Conservation (phyloP, 2,329 filamentous ascomycete genomes). For the Hypoxylon sp. region DNA sequence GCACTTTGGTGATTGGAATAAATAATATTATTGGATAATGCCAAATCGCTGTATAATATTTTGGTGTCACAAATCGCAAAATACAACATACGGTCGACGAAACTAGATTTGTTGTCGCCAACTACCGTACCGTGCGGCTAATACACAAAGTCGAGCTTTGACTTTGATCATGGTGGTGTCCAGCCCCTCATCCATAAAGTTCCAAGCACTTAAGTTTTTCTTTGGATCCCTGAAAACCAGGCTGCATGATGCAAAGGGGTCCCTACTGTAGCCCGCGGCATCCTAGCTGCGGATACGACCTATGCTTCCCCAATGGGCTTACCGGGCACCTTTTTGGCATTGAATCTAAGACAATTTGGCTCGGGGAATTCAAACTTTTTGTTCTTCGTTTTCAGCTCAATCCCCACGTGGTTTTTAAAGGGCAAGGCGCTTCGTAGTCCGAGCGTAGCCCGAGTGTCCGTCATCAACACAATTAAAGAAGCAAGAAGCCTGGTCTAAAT, state of each 20-base stretch:
- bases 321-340: slow-evolving; percentile 12
- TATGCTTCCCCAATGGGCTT: slow-evolving; percentile 6
- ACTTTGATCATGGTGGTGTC: slow-evolving; percentile 4
- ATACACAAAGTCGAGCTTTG: slow-evolving; percentile 16
- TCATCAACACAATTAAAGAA: neutral
- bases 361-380: slow-evolving; percentile 8
- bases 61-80: slow-evolving; percentile 32
- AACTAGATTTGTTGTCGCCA: slow-evolving; percentile 17
- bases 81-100: slow-evolving; percentile 4
- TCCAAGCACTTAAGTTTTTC: slow-evolving; percentile 7
- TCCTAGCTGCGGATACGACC: slow-evolving; percentile 30
- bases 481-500: neutral
- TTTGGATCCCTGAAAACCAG: slow-evolving; percentile 26
- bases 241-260: slow-evolving; percentile 35
- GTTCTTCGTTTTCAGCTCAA: slow-evolving; percentile 13
- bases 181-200: neutral
- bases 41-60: slow-evolving; percentile 32
- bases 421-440: neutral
- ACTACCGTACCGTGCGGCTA: slow-evolving; percentile 33
- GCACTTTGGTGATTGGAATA: slow-evolving; percentile 10
- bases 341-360: slow-evolving; percentile 16
- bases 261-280: slow-evolving; percentile 16
- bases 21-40: slow-evolving; percentile 35
- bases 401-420: slow-evolving; percentile 1
- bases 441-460: slow-evolving; percentile 9